Percentiles rank a stretch among this genome's conserved stretches.
phyloP scores from a whole-genome alignment of 2,329 filamentous ascomycete genomes.

The Aotearoamyces nothofagi region DNA sequence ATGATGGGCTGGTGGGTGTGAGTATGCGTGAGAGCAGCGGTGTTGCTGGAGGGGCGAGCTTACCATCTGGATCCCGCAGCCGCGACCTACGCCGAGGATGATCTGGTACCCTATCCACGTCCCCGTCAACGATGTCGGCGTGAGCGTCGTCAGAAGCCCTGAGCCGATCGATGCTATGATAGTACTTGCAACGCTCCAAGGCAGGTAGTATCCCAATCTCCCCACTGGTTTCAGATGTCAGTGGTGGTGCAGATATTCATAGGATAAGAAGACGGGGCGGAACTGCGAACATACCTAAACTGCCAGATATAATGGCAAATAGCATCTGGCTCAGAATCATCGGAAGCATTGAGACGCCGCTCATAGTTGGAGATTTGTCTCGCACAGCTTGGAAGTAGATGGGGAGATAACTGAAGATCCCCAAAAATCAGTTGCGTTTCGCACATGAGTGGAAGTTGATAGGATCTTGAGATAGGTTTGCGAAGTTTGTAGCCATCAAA shows the following conservation, averaged over 20 bases:
- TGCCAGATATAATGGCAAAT: conserved; percentile 7
- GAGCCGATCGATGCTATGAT: conserved; percentile 16
- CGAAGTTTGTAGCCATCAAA: conserved; percentile 4
- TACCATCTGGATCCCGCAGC: conserved; percentile 12
- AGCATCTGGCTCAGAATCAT: conserved; percentile 6
- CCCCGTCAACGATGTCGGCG: conserved; percentile 6
- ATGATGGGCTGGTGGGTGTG: conserved; percentile 13
- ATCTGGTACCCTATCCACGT: conserved; percentile 15
- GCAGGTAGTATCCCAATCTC: conserved; percentile 20
- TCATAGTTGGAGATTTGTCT: conserved; percentile 8
- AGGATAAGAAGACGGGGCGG: no score
- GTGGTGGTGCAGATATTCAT: background rate
- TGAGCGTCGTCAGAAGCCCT: conserved; percentile 20
- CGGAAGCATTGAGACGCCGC: conserved; percentile 15
- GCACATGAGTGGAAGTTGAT: no score
- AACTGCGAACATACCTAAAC: conserved; percentile 4
- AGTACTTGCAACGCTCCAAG: conserved; percentile 16
- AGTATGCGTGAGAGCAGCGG: no score
- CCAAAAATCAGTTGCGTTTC: no score
- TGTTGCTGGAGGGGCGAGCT: conserved; percentile 1
- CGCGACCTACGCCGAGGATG: conserved; percentile 11
- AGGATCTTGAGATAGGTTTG: no score
- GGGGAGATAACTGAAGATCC: conserved; percentile 7
- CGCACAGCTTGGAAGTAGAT: conserved; percentile 20
- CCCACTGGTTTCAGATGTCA: conserved; percentile 7